These are phyloP conservation scores for Lactifluus echinatus DNA, from an alignment of 768 basidiomycete genomes.

Conservation along the genomic window DNA sequence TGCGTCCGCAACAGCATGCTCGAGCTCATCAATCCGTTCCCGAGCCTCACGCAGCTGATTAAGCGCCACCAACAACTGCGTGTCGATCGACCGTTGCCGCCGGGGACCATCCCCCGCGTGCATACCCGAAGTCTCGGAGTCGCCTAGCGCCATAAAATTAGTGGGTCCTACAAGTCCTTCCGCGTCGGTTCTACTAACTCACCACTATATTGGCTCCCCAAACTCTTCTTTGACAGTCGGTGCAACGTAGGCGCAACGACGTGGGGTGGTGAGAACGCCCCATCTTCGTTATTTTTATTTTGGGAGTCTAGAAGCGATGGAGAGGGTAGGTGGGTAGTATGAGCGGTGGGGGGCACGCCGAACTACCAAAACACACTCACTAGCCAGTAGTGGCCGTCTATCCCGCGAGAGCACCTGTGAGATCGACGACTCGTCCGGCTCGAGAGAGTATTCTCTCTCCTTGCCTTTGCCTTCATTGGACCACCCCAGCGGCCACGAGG, in stretches of 20 bases:
- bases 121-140: background rate
- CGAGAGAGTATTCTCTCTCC: background rate
- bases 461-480: background rate
- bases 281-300: background rate
- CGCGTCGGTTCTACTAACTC: background rate
- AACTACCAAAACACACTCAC: background rate
- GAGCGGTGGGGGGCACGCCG: background rate
- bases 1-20: conserved; percentile 2
- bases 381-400: background rate
- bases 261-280: background rate
- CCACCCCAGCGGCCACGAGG: background rate
- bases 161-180: too few species aligned
- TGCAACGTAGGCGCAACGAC: background rate
- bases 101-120: background rate
- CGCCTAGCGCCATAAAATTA: too few species aligned
- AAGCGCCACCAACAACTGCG: conserved; percentile 5
- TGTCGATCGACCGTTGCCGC: background rate
- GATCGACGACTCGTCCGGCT: background rate
- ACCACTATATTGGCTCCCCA: background rate
- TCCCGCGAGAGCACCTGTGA: background rate
- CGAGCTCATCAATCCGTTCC: conserved; percentile 12
- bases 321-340: too few species aligned
- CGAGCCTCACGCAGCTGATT: conserved; percentile 3
- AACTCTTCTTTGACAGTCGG: background rate
- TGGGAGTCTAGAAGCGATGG: background rate